phyloP scores from a whole-genome alignment of 805 yeast species.

The Lipomyces lipofer region DNA sequence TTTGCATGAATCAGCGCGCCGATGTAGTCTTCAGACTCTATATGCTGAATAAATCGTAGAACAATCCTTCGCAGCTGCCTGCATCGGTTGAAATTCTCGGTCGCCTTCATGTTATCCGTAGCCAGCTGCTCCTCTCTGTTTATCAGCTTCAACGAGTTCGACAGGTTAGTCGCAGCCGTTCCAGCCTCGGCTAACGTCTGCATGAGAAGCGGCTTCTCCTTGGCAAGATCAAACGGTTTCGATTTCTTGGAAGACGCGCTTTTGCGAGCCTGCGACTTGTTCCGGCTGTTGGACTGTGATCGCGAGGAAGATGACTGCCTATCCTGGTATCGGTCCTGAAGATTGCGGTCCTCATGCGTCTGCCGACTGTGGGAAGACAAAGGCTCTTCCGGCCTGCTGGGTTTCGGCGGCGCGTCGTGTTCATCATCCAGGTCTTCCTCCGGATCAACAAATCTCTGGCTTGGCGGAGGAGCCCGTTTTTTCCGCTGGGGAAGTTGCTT shows the following conservation, averaged over 20 bases:
- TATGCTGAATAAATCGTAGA: constrained; percentile 76
- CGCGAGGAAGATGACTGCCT: background rate
- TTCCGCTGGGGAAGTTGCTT: constrained; percentile 45
- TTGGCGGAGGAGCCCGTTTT: constrained; percentile 33
- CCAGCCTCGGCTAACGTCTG: constrained; percentile 71
- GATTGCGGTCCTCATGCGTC: background rate
- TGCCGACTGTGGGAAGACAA: background rate
- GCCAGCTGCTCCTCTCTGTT: constrained; percentile 53
- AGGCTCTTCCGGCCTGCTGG: constrained; percentile 26
- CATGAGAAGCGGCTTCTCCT: constrained; percentile 73
- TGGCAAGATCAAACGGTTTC: constrained; percentile 44
- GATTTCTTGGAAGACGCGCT: background rate
- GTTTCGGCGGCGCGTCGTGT: constrained; percentile 19
- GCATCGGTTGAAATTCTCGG: constrained; percentile 71
- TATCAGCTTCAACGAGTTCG: constrained; percentile 54
- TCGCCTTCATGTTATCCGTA: constrained; percentile 60
- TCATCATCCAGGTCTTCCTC: constrained; percentile 29
- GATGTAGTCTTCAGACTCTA: constrained; percentile 79
- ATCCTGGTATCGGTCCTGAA: no score
- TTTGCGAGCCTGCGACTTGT: background rate
- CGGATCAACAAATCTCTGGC: constrained; percentile 24
- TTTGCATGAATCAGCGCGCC: constrained; percentile 89
- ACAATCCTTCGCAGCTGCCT: constrained; percentile 74
- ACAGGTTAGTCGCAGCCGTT: constrained; percentile 67
- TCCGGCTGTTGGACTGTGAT: constrained; percentile 4